A percentile compares a stretch with the other conserved stretches of the same genome.
These are phyloP conservation scores for Apiosordaria backusii DNA, from an alignment of 495 filamentous ascomycete genomes.

Conservation along the genomic window DNA sequence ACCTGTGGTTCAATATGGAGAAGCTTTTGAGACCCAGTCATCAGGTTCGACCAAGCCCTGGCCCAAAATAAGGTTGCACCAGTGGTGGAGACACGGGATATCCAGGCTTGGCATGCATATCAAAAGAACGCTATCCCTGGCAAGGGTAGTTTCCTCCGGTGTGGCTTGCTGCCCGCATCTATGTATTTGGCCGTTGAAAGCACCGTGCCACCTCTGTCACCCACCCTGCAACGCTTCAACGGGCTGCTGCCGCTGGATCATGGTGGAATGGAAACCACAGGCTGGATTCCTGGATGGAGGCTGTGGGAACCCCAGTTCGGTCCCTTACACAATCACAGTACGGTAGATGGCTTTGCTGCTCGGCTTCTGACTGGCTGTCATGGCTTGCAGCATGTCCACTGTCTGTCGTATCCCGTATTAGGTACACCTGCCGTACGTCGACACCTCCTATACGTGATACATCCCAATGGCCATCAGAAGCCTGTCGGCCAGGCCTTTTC, in stretches of 20 bases:
- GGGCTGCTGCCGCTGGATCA: no score
- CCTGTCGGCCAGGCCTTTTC: background rate
- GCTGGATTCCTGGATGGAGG: no score
- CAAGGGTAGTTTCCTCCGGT: no score
- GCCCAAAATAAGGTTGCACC: no score
- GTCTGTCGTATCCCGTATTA: slow-evolving; percentile 3
- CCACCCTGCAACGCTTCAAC: no score
- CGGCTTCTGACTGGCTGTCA: background rate
- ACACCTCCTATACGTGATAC: background rate
- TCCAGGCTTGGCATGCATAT: background rate
- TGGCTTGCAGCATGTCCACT: background rate
- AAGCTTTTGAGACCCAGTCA: background rate
- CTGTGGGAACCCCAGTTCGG: no score
- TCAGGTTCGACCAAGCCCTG: background rate
- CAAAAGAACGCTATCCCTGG: background rate
- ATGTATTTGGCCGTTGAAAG: background rate
- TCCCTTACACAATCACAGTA: no score
- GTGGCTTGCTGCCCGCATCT: background rate
- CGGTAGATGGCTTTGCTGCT: background rate
- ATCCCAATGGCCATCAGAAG: background rate
- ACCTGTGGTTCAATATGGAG: background rate
- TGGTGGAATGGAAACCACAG: background rate
- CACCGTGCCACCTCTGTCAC: background rate
- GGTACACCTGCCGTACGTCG: background rate
- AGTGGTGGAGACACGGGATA: background rate